A percentile compares a stretch with the other conserved stretches of the same genome.
phyloP scores from a whole-genome alignment of 352 stramenopile genomes.

The Thraustochytrium striatum region DNA sequence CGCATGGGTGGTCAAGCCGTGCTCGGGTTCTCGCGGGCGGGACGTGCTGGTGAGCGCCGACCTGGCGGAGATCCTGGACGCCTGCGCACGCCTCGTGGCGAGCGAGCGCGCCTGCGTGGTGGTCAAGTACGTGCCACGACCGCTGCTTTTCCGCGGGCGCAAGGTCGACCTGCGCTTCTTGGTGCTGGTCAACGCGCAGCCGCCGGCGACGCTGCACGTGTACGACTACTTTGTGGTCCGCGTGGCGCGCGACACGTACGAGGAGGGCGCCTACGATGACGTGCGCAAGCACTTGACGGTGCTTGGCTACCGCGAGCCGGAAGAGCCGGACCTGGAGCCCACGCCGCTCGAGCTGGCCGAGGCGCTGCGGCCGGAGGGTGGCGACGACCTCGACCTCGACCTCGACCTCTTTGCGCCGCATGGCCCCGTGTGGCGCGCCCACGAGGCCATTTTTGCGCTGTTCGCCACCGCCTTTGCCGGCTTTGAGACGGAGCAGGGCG shows the following conservation, averaged over 20 bases:
- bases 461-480: background rate
- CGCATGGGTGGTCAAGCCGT: slow-evolving; percentile 35
- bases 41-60: background rate
- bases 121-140: background rate
- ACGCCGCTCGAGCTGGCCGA: too few relatives aligned
- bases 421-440: background rate
- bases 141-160: background rate
- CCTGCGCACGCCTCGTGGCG: background rate
- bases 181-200: background rate
- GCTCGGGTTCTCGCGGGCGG: background rate
- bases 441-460: background rate
- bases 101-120: background rate
- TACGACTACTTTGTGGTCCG: slow-evolving; percentile 40
- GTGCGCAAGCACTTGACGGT: slow-evolving; percentile 6
- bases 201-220: background rate
- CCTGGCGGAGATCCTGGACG: background rate
- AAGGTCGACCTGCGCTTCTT: slow-evolving; percentile 39
- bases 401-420: background rate
- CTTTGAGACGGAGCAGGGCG: background rate
- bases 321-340: too few relatives aligned
- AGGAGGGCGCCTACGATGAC: background rate
- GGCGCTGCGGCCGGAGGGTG: too few relatives aligned
- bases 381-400: too few relatives aligned
- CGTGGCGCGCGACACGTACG: background rate
- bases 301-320: slow-evolving; percentile 5